Conservation (phyloP, 1,284 basidiomycete species). For the Cutaneotrichosporon cavernicola region DNA sequence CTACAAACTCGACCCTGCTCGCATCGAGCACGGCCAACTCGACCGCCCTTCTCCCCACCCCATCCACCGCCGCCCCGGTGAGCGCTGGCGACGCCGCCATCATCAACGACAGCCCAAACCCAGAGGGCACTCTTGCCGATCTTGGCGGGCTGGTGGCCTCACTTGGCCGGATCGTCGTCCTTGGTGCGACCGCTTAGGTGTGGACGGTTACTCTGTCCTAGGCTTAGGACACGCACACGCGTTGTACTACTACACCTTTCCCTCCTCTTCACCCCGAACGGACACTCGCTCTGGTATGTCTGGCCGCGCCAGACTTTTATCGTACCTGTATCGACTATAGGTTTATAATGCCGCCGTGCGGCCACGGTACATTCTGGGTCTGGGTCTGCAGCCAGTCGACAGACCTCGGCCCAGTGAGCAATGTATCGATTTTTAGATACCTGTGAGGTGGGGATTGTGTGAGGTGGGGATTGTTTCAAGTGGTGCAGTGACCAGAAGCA, state of each 20-base stretch:
- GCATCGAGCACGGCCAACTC: slow-evolving; percentile 17
- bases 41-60: slow-evolving; percentile 9
- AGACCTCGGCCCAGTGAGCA: not conserved
- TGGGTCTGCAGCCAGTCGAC: not conserved
- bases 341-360: slow-evolving; percentile 13
- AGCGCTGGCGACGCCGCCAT: slow-evolving; percentile 17
- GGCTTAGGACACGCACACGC: not conserved
- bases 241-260: not conserved
- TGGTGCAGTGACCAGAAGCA: not conserved
- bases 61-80: slow-evolving; percentile 9
- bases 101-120: slow-evolving; percentile 11
- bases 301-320: not conserved
- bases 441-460: no score
- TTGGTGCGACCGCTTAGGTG: slow-evolving; percentile 25
- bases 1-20: slow-evolving; percentile 16
- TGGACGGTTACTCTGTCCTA: not conserved
- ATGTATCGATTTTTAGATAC: not conserved
- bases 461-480: no score
- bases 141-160: slow-evolving; percentile 41
- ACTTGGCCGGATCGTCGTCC: slow-evolving; percentile 43
- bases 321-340: slow-evolving; percentile 4
- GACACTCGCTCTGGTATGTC: slow-evolving; percentile 1
- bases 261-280: not conserved
- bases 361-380: not conserved
- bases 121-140: slow-evolving; percentile 34